Conservation (phyloP, 2,329 filamentous ascomycete species). For the Periconia macrospinosa region DNA sequence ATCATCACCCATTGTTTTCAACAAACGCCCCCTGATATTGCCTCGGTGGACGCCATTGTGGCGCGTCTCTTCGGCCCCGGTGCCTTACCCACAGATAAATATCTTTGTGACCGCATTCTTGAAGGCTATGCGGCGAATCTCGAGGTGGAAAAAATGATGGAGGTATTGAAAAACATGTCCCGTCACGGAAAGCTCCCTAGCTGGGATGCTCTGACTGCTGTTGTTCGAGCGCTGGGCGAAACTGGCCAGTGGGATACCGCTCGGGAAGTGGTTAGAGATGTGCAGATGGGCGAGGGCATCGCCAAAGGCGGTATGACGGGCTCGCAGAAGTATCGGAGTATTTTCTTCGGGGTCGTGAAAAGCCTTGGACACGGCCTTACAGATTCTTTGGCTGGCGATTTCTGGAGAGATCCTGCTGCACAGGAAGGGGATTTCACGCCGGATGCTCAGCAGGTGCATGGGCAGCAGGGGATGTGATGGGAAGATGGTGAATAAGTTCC, state of each 20-base stretch:
- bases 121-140: conserved; percentile 64
- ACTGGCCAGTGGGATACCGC: conserved; percentile 40
- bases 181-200: conserved; percentile 45
- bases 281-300: conserved; percentile 36
- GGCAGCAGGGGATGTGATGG: not conserved
- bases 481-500: not conserved
- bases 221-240: conserved; percentile 43
- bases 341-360: conserved; percentile 20
- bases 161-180: conserved; percentile 44
- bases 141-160: conserved; percentile 51
- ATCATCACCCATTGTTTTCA: conserved; percentile 69
- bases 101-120: conserved; percentile 72
- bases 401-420: not conserved
- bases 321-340: conserved; percentile 5
- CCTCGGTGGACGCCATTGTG: conserved; percentile 63
- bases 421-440: not conserved
- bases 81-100: conserved; percentile 50
- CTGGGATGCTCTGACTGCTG: conserved; percentile 44
- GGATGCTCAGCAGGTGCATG: not conserved
- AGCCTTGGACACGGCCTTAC: conserved; percentile 11
- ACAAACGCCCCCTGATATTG: conserved; percentile 60
- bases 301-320: conserved; percentile 24
- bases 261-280: conserved; percentile 40
- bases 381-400: conserved; percentile 5
- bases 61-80: conserved; percentile 41